Conservation (phyloP, 257 asterid species). For the Orobanche coerulescens region DNA sequence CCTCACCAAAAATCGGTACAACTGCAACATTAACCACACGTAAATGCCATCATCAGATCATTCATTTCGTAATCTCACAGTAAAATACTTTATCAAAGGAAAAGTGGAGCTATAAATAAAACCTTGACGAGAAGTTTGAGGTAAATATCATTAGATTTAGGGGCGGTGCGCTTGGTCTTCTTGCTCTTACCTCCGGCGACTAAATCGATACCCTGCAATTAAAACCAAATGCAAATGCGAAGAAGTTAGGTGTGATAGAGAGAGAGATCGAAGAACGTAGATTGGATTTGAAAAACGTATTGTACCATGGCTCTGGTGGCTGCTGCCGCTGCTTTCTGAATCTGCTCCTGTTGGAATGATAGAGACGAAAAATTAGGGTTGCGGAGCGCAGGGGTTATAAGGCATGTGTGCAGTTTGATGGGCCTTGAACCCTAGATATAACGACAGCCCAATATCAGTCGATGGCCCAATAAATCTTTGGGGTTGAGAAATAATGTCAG, state of each 20-base stretch:
- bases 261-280: neutral
- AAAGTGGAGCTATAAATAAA: neutral
- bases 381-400: neutral
- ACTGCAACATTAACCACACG: neutral
- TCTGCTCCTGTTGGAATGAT: neutral
- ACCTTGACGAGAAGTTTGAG: conserved; percentile 78
- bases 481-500: no score
- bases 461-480: neutral
- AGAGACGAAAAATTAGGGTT: neutral
- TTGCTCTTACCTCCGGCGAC: conserved; percentile 87
- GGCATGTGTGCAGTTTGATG: neutral
- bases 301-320: neutral
- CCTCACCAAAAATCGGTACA: conserved; percentile 57
- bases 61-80: neutral
- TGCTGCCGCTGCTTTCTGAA: neutral
- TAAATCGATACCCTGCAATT: conserved; percentile 73
- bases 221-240: neutral
- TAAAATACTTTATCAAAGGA: neutral
- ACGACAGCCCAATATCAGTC: neutral
- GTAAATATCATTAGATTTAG: conserved; percentile 74
- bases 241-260: neutral
- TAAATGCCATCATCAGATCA: neutral
- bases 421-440: neutral
- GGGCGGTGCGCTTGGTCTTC: conserved; percentile 78
- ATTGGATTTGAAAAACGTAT: neutral